Conservation (phyloP, 495 filamentous ascomycete genomes). For the Daldinia childiae region DNA sequence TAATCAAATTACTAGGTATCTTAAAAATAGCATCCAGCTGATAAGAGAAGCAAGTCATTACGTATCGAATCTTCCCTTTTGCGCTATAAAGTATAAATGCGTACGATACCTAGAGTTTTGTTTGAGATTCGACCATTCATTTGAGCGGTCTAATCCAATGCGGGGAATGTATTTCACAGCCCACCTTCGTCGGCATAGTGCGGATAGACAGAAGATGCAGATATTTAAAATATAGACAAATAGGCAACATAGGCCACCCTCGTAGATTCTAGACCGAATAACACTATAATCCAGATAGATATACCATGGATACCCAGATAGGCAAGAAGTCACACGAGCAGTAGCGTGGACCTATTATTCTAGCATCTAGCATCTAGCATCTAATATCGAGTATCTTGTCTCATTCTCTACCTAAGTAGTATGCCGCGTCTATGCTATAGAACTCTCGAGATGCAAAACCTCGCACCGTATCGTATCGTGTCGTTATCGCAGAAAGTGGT, state of each 20-base stretch:
- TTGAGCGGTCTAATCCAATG: background rate
- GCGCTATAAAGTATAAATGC: background rate
- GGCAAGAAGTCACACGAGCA: background rate
- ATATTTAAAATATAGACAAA: background rate
- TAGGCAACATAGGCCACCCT: background rate
- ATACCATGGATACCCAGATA: background rate
- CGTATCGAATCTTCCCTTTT: background rate
- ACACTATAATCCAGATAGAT: background rate
- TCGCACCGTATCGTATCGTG: constrained; percentile 1
- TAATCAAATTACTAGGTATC: background rate
- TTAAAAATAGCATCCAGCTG: background rate
- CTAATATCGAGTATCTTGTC: constrained; percentile 1
- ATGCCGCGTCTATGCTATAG: constrained; percentile 28
- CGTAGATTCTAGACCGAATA: background rate
- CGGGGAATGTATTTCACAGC: constrained; percentile 18
- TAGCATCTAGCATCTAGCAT: too few relatives aligned
- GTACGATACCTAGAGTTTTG: background rate
- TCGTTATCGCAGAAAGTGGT: constrained; percentile 9
- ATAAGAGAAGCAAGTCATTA: background rate
- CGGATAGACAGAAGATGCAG: background rate
- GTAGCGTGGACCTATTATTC: background rate
- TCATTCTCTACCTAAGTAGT: constrained; percentile 24
- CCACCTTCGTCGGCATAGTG: constrained; percentile 4
- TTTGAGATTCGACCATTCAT: background rate
- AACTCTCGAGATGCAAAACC: constrained; percentile 7